Evolutionary conservation across 495 filamentous ascomycete genomes (phyloP), one percentile per base, ranked within the genome.

Genomic region (Daldinia caldariorum): DNA sequence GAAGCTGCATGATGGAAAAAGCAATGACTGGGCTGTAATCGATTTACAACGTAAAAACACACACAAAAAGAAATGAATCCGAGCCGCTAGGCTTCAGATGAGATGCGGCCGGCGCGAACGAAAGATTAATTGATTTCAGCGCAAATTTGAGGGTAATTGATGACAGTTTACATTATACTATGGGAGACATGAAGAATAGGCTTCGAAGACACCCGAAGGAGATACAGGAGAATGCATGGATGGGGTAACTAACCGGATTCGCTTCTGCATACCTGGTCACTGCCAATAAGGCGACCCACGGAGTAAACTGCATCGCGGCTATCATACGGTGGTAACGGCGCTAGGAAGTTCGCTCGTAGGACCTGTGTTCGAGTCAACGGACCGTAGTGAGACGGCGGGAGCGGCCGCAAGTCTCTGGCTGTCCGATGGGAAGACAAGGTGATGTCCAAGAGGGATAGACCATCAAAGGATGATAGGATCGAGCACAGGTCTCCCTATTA

Each of bases 271-370:
- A 51, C 49, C 56, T 56, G 56, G 69, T 58, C 60, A 65, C 56
- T 56, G 64, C 65, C 32, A 65, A 56, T 59, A 71, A 3, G 64
- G 64, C 43, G 56, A 45, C 41, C 69, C 69, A 72, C 41, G 64
- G 32, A 14, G 57, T 35, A 49, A 37, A 68, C 64, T 61, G 69
- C 69, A 72, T 72, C 20, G n/a, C 31, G 57, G 55, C 59, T 63
- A 64, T 60, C 26, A 60, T 38, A 34, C 51, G 38, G 55, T 41
- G 49, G 49, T 47, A 22, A 47, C 43, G 43, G 34, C 34, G 29
- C 14, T 22, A 51, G 63, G 29, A 29, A 57, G 55, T 51, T 63
- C 59, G 60, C 43, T 59, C 20, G 47, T 41, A 32, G 47, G 37
- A 55, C 41, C 32, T 49, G 32, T 45, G 54, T 37, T 70, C 22